Base-by-base conservation (phyloP, 2,329 filamentous ascomycete species). In the Fusarium camptoceras region DNA sequence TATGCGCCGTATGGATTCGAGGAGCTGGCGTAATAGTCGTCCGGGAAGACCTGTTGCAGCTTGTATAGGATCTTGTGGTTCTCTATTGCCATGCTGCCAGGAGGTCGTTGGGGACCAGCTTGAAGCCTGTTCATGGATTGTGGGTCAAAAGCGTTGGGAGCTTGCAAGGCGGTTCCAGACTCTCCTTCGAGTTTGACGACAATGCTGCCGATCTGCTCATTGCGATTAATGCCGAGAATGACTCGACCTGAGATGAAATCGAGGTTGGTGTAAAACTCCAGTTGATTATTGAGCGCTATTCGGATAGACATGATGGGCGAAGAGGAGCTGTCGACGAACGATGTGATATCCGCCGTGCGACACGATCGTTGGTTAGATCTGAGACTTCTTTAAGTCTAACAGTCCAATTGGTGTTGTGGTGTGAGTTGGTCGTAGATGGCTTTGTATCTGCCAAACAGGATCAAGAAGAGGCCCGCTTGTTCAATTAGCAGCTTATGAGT, bases 131-230 rank as follows among this genome's bases (percentile, higher is more conserved):
- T 70, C 80, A 82, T 66, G 76, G 82, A 75, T 76, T 80, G 78
- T 80, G 82, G 73, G 25, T 81, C 77, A 76, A 83, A 78, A 78
- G 83, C 78, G 75, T 82, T 71, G 73, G 87, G 81, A 67, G 87
- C 77, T 80, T 83, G 78, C 18, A 94, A 81, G 44, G 91, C 86
- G 8, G 92, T 94, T 67, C 86, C 86, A 49, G 89, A 89, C 81
- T 96, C 92, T 72, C 93, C 93, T 77, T 96, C 93, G 31, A 96
- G 87, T 83, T 96, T 96, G 75, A 95, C 92, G 39, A 93, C 84
- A 68, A 96, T 90, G 55, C 89, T 91, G 50, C 88, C 88, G 51
- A 95, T 85, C 59, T 87, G 84, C 78, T 95, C 92, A 56, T 92
- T 82, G 69, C 90, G 91, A 54, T 86, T 89, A 68, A 91, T 80